These are phyloP conservation scores for Sugiyamaella sp. DNA, from an alignment of 1,139 yeast genomes.

Conservation along the genomic window DNA sequence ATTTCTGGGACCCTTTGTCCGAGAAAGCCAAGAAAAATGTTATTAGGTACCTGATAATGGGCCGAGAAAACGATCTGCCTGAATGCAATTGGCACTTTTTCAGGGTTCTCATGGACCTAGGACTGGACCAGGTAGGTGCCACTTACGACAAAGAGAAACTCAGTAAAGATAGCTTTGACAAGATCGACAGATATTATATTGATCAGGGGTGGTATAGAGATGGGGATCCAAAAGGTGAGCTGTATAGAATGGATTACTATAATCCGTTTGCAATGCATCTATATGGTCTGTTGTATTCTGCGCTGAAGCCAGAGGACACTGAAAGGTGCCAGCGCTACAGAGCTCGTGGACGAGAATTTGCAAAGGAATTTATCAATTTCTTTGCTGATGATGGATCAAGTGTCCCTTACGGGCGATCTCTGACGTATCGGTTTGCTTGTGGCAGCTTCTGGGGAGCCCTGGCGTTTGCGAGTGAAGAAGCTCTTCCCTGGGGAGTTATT, in stretches of 20 bases:
- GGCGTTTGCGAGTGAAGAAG: conserved; percentile 34
- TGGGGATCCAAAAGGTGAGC: conserved; percentile 32
- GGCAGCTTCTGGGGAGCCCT: conserved; percentile 41
- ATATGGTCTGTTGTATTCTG: conserved; percentile 37
- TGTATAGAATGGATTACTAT: conserved; percentile 37
- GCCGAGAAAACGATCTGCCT: conserved; percentile 30
- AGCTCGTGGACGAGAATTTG: conserved; percentile 35
- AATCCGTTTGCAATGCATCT: conserved; percentile 42
- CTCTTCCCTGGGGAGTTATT: conserved; percentile 35
- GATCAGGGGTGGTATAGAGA: conserved; percentile 43
- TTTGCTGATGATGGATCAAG: conserved; percentile 38
- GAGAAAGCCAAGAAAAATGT: conserved; percentile 33
- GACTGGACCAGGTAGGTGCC: conserved; percentile 37
- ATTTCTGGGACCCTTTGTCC: conserved; percentile 39
- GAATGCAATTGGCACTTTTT: conserved; percentile 41
- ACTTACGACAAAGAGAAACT: conserved; percentile 24
- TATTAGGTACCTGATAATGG: conserved; percentile 29
- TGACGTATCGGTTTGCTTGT: conserved; percentile 40
- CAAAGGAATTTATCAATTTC: conserved; percentile 35
- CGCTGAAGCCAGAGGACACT: conserved; percentile 28
- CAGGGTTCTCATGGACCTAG: conserved; percentile 38
- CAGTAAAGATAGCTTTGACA: conserved; percentile 31
- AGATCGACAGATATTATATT: conserved; percentile 36
- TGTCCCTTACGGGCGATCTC: conserved; percentile 41
- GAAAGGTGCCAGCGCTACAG: conserved; percentile 27